Percentiles rank a stretch among this genome's conserved stretches.
These are phyloP conservation scores for Ceratorhiza oryzae-sativae DNA, from an alignment of 1,284 basidiomycete genomes.

Conservation along the genomic window DNA sequence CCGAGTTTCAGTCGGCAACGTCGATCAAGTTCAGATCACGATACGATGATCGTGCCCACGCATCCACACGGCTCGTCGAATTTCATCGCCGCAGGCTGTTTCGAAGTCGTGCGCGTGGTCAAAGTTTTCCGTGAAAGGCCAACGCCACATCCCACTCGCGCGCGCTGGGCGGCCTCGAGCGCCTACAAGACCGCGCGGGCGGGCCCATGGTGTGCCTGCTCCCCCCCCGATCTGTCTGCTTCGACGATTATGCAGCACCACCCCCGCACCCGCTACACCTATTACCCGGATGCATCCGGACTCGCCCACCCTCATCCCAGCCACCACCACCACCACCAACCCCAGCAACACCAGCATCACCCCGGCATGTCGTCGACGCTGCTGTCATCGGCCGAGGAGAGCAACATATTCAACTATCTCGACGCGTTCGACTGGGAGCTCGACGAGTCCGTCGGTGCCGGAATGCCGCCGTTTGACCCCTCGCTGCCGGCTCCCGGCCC, in stretches of 20 bases:
- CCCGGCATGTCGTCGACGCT: neutral
- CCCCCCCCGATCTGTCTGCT: too few species aligned
- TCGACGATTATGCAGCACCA: constrained; percentile 8
- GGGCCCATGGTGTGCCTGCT: neutral
- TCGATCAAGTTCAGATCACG: constrained; percentile 7
- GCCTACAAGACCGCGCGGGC: neutral
- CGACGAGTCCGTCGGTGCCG: constrained; percentile 25
- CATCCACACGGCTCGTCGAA: neutral
- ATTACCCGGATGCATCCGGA: constrained; percentile 8
- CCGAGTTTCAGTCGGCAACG: constrained; percentile 10
- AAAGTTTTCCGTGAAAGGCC: neutral
- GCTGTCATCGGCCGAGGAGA: constrained; percentile 19
- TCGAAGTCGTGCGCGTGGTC: neutral
- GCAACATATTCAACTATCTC: constrained; percentile 20
- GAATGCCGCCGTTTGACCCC: constrained; percentile 24
- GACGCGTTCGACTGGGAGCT: constrained; percentile 30
- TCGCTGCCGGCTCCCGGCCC: constrained; percentile 4
- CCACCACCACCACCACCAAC: neutral
- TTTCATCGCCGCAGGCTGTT: neutral
- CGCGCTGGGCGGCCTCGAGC: too few species aligned
- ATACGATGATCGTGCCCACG: neutral
- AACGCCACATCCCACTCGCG: neutral
- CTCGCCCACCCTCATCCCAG: neutral
- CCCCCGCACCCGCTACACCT: neutral
- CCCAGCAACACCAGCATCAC: neutral